Evolutionary conservation across 805 yeast genomes (phyloP).

Genomic region (Saturnispora quitensis): DNA sequence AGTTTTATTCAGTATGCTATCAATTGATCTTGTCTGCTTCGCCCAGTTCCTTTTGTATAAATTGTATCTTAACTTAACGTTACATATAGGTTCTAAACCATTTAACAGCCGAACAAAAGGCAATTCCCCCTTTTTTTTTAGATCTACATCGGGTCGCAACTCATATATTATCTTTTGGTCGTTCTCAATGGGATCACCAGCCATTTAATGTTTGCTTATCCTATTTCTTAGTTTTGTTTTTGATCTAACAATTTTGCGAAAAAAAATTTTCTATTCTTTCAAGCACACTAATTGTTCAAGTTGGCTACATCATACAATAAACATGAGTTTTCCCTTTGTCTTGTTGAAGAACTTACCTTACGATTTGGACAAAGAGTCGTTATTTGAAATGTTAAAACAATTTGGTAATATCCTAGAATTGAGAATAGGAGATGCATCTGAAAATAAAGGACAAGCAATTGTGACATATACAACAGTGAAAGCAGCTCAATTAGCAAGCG

Average conservation of each 20-base stretch:
- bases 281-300: background rate
- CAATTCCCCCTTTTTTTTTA: conserved; percentile 9
- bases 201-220: background rate
- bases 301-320: too few relatives aligned
- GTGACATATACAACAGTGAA: conserved; percentile 42
- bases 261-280: background rate
- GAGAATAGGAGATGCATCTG: conserved; percentile 32
- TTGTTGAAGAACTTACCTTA: conserved; percentile 52
- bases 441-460: conserved; percentile 44
- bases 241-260: background rate
- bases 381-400: conserved; percentile 44
- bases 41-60: conserved; percentile 34
- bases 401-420: conserved; percentile 51
- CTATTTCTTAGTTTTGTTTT: background rate
- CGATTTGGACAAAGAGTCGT: conserved; percentile 34
- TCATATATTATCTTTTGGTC: conserved; percentile 28
- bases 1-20: conserved; percentile 23
- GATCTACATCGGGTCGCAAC: conserved; percentile 11
- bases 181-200: conserved; percentile 15
- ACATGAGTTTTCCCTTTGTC: conserved; percentile 28
- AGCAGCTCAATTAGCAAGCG: conserved; percentile 42
- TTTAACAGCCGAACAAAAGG: conserved; percentile 37
- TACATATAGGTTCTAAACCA: conserved; percentile 34
- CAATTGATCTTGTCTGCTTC: conserved; percentile 24
- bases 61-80: conserved; percentile 32